These are phyloP conservation scores for Panicum virgatum DNA, from an alignment of 202 grass and related monocot genomes.

Conservation along the genomic window DNA sequence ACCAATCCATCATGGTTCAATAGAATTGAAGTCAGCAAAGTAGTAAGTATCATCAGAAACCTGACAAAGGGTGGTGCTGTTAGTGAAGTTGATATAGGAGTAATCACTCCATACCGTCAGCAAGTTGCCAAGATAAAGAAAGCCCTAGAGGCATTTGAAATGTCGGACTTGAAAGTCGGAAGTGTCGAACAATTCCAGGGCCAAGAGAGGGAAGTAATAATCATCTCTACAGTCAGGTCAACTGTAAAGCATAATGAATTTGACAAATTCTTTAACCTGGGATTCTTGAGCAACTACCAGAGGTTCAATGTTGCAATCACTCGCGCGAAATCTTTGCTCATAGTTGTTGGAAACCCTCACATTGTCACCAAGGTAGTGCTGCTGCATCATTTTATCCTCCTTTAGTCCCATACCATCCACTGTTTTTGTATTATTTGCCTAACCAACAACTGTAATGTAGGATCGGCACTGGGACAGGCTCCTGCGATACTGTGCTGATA, in stretches of 20 bases:
- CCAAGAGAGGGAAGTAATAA: slow-evolving; percentile 88
- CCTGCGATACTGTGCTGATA: slow-evolving; percentile 74
- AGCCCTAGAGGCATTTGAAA: slow-evolving; percentile 72
- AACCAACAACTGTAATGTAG: slow-evolving; percentile 43
- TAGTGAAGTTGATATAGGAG: slow-evolving; percentile 64
- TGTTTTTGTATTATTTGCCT: slow-evolving; percentile 29
- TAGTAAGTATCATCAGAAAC: slow-evolving; percentile 76
- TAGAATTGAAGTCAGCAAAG: slow-evolving; percentile 91
- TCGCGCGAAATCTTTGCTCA: slow-evolving; percentile 78
- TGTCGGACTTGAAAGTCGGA: slow-evolving; percentile 78
- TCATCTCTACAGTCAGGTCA: slow-evolving; percentile 92
- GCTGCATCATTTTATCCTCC: slow-evolving; percentile 16
- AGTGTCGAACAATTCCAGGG: slow-evolving; percentile 96
- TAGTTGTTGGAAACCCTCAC: slow-evolving; percentile 89
- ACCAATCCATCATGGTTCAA: slow-evolving; percentile 97
- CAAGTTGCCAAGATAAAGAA: slow-evolving; percentile 89
- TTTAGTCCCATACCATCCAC: slow-evolving; percentile 11
- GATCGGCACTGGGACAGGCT: slow-evolving; percentile 86
- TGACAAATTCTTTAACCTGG: slow-evolving; percentile 72
- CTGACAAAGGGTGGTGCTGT: slow-evolving; percentile 56
- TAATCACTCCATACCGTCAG: slow-evolving; percentile 90
- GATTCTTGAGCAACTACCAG: slow-evolving; percentile 79
- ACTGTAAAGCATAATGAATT: slow-evolving; percentile 86
- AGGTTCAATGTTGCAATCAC: slow-evolving; percentile 94
- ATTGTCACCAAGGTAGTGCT: slow-evolving; percentile 74